These are phyloP conservation scores for Geotrichum carabidarum DNA, from an alignment of 1,139 yeast species.

Conservation along the genomic window DNA sequence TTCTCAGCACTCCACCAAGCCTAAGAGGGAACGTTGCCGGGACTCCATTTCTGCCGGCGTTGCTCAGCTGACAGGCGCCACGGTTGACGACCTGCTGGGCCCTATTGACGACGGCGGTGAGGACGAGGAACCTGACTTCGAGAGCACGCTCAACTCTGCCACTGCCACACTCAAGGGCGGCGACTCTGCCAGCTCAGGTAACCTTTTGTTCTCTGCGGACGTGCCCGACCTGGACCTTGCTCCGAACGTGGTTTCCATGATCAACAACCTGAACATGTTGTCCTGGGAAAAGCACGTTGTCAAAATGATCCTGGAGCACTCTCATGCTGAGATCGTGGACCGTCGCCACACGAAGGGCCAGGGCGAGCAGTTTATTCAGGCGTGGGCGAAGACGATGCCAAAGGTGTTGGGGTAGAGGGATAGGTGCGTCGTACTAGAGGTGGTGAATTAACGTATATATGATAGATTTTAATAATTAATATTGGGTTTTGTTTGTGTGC, in stretches of 20 bases:
- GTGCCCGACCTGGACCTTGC: background rate
- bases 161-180: conserved; percentile 18
- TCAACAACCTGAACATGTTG: conserved; percentile 27
- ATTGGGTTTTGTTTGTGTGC: too few relatives aligned
- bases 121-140: background rate
- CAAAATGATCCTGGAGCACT: conserved; percentile 23
- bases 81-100: conserved; percentile 24
- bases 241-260: conserved; percentile 11
- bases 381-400: conserved; percentile 23
- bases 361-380: conserved; percentile 31
- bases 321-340: conserved; percentile 35
- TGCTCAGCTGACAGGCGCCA: conserved; percentile 25
- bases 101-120: conserved; percentile 6
- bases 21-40: conserved; percentile 6
- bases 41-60: conserved; percentile 22
- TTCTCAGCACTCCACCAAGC: background rate
- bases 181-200: conserved; percentile 19
- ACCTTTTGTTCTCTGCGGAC: background rate
- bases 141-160: background rate
- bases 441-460: background rate
- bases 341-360: conserved; percentile 32
- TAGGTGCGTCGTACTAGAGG: background rate
- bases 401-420: background rate
- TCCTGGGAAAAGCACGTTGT: conserved; percentile 35
- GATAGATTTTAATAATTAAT: too few relatives aligned